phyloP scores from a whole-genome alignment of 2,329 filamentous ascomycete species.

The Trichoderma semiorbis region DNA sequence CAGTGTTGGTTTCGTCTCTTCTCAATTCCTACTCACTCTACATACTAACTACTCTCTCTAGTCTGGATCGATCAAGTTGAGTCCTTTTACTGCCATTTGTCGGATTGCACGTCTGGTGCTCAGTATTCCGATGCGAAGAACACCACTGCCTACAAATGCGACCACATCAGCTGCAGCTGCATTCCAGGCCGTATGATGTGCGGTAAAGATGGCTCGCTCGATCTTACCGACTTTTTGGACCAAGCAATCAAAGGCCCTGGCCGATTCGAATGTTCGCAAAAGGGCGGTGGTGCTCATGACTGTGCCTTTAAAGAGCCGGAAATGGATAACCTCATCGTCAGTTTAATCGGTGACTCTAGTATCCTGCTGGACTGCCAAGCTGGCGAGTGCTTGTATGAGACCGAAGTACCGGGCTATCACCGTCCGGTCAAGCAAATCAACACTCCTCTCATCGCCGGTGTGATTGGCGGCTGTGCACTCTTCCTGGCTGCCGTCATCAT shows the following conservation, averaged over 20 bases:
- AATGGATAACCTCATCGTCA: constrained; percentile 86
- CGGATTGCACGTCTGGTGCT: constrained; percentile 72
- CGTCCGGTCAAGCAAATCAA: constrained; percentile 92
- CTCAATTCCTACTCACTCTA: background rate
- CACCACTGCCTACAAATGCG: constrained; percentile 78
- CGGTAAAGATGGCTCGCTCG: constrained; percentile 84
- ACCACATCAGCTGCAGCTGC: constrained; percentile 81
- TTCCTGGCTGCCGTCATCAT: constrained; percentile 88
- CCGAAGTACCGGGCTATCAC: constrained; percentile 87
- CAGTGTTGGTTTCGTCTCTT: constrained; percentile 62
- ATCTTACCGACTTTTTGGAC: constrained; percentile 84
- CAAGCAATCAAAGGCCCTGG: constrained; percentile 84
- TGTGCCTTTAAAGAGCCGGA: constrained; percentile 87
- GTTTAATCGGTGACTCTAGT: constrained; percentile 85
- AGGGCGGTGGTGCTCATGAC: constrained; percentile 58
- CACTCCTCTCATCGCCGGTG: constrained; percentile 88
- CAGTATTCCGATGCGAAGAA: constrained; percentile 69
- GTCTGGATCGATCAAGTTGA: constrained; percentile 94
- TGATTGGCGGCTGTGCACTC: constrained; percentile 81
- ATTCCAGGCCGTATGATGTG: constrained; percentile 91
- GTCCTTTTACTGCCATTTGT: constrained; percentile 92
- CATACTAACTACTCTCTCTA: constrained; percentile 33
- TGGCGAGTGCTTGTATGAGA: constrained; percentile 90
- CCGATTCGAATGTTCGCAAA: constrained; percentile 69
- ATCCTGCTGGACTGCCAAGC: constrained; percentile 79